phyloP scores from a whole-genome alignment of 1,284 basidiomycete genomes.

The Cutaneotrichosporon cutaneum region DNA sequence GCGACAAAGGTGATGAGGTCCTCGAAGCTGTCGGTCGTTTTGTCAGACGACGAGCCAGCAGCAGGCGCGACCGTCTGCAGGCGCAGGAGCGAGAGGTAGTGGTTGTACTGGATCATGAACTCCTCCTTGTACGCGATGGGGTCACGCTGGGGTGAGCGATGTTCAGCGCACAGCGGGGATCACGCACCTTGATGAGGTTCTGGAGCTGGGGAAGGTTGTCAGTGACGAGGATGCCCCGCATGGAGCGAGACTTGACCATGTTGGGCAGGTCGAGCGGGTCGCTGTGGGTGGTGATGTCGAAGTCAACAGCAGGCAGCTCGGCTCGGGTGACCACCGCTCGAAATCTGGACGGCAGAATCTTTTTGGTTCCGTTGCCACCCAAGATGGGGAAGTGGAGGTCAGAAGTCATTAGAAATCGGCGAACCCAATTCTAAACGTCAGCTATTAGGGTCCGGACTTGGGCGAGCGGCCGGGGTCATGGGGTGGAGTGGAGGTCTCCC shows the following conservation, averaged over 20 bases:
- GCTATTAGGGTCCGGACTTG: background rate
- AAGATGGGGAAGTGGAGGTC: background rate
- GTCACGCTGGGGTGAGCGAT: constrained; percentile 63
- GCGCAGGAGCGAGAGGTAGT: constrained; percentile 82
- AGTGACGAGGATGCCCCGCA: constrained; percentile 55
- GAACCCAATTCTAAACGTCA: background rate
- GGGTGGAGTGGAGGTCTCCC: background rate
- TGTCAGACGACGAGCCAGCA: constrained; percentile 49
- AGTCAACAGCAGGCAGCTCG: background rate
- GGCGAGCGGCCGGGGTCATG: background rate
- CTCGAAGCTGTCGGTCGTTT: constrained; percentile 75
- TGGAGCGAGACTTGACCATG: constrained; percentile 46
- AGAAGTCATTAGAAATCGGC: background rate
- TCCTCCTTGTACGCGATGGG: constrained; percentile 90
- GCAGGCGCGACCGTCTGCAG: constrained; percentile 57
- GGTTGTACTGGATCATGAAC: constrained; percentile 97
- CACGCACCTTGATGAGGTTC: constrained; percentile 78
- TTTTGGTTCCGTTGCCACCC: constrained; percentile 15
- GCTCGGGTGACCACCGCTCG: background rate
- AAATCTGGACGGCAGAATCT: background rate
- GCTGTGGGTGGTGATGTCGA: background rate
- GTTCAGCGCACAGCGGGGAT: background rate
- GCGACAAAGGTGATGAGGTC: constrained; percentile 74
- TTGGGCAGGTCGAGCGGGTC: constrained; percentile 10
- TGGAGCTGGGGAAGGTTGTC: constrained; percentile 70